Evolutionary conservation across 2,329 filamentous ascomycete species (phyloP).

Genomic region (Metarhizium sp.): DNA sequence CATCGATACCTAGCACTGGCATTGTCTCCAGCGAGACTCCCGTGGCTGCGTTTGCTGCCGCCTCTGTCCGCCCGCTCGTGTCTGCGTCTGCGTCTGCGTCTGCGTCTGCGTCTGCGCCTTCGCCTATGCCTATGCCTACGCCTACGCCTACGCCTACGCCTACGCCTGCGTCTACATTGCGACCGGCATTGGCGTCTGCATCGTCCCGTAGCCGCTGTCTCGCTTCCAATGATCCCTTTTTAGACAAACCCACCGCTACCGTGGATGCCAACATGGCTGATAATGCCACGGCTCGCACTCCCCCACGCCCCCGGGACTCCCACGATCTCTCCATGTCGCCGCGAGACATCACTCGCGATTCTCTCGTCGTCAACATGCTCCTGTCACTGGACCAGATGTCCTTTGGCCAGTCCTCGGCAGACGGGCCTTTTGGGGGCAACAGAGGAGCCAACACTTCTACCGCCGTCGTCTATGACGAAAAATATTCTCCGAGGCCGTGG

Average conservation of each 20-base stretch:
- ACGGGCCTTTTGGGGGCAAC: conserved; percentile 3
- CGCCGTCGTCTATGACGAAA: not conserved
- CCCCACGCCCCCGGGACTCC: conserved; percentile 47
- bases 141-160: no score
- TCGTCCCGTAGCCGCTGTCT: conserved; percentile 1
- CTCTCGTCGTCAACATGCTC: conserved; percentile 92
- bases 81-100: not conserved
- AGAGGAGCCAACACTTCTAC: conserved; percentile 13
- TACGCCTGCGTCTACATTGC: not conserved
- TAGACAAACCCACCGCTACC: conserved; percentile 13
- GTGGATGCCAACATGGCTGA: conserved; percentile 17
- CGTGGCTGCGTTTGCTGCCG: not conserved
- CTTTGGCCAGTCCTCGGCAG: conserved; percentile 32
- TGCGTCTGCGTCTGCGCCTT: not conserved
- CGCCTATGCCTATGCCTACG: not conserved
- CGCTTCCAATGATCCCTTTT: conserved; percentile 15
- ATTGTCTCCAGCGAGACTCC: not conserved
- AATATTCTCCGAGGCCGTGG: conserved; percentile 9
- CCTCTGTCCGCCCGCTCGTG: not conserved
- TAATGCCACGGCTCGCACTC: conserved; percentile 15
- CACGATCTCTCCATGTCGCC: conserved; percentile 80
- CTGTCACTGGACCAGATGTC: conserved; percentile 82
- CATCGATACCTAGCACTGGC: not conserved
- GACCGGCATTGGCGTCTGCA: not conserved
- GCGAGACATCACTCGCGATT: conserved; percentile 71